phyloP scores from a whole-genome alignment of 2,329 filamentous ascomycete genomes.

The Fusarium lateritium region DNA sequence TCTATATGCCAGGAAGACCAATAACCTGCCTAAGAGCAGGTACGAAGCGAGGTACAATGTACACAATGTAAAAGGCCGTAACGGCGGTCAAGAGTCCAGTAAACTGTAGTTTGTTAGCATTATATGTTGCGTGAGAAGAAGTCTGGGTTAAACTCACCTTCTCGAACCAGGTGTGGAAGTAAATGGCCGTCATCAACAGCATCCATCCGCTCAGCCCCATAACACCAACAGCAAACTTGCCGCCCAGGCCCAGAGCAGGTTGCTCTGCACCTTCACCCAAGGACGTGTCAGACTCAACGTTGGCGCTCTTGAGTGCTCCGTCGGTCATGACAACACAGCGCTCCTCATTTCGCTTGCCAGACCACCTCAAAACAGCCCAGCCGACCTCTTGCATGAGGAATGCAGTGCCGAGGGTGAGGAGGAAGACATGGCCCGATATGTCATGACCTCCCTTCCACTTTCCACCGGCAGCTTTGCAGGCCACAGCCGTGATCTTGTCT shows the following conservation, averaged over 20 bases:
- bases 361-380: conserved; percentile 68
- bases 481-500: conserved; percentile 77
- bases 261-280: conserved; percentile 44
- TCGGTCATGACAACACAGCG: conserved; percentile 76
- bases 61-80: conserved; percentile 64
- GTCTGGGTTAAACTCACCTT: conserved; percentile 73
- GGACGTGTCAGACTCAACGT: conserved; percentile 60
- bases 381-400: conserved; percentile 85
- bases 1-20: conserved; percentile 67
- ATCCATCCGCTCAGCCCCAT: conserved; percentile 89
- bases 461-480: conserved; percentile 87
- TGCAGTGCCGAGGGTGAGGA: conserved; percentile 87
- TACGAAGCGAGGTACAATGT: conserved; percentile 66
- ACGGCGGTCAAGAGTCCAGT: conserved; percentile 68
- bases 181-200: conserved; percentile 98
- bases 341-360: conserved; percentile 67
- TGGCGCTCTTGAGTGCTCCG: conserved; percentile 74
- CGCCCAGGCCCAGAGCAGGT: conserved; percentile 60
- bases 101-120: conserved; percentile 58
- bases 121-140: rapidly evolving
- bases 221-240: conserved; percentile 73
- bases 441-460: conserved; percentile 95
- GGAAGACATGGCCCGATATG: conserved; percentile 94
- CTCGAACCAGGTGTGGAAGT: conserved; percentile 99
- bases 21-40: conserved; percentile 62